These are phyloP conservation scores for Penicillium atrosanguineum DNA, from an alignment of 495 filamentous ascomycete genomes.

Conservation along the genomic window DNA sequence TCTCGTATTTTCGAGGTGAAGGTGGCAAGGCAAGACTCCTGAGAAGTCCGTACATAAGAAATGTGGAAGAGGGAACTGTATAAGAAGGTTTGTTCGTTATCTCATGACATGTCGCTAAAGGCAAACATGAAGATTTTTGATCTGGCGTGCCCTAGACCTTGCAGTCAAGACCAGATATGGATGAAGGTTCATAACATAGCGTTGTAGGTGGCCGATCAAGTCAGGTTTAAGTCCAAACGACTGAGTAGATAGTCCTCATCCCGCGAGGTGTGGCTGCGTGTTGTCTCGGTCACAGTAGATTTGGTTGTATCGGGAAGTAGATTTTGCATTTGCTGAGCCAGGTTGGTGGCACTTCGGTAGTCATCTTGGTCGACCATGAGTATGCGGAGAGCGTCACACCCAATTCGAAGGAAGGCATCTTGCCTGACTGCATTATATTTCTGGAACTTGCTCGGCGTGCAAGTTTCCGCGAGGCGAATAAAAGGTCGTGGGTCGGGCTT, in stretches of 20 bases:
- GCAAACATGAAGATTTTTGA: neutral
- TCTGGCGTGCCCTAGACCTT: neutral
- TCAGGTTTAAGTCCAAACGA: slow-evolving; percentile 30
- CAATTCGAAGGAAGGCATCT: slow-evolving; percentile 27
- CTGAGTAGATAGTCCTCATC: slow-evolving; percentile 27
- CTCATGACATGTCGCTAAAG: neutral
- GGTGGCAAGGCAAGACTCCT: neutral
- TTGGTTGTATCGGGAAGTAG: slow-evolving; percentile 24
- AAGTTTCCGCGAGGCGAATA: slow-evolving; percentile 22
- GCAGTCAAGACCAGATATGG: too few relatives aligned
- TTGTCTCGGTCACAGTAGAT: slow-evolving; percentile 2
- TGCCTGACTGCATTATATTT: slow-evolving; percentile 19
- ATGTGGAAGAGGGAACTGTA: neutral
- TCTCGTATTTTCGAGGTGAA: neutral
- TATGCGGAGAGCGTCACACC: slow-evolving; percentile 36
- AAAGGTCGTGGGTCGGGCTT: slow-evolving; percentile 32
- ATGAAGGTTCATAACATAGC: neutral
- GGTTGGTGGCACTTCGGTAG: slow-evolving; percentile 24
- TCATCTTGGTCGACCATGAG: slow-evolving; percentile 30
- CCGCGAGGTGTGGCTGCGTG: slow-evolving; percentile 8
- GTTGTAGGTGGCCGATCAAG: slow-evolving; percentile 18
- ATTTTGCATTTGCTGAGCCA: slow-evolving; percentile 34
- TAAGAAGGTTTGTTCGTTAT: neutral
- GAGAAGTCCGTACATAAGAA: neutral
- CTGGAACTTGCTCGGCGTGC: slow-evolving; percentile 15